A percentile compares a stretch with the other conserved stretches of the same genome.
These are phyloP conservation scores for Capillidium rhysosporum DNA, from an alignment of 371 early-diverging fungal genomes.

Conservation along the genomic window DNA sequence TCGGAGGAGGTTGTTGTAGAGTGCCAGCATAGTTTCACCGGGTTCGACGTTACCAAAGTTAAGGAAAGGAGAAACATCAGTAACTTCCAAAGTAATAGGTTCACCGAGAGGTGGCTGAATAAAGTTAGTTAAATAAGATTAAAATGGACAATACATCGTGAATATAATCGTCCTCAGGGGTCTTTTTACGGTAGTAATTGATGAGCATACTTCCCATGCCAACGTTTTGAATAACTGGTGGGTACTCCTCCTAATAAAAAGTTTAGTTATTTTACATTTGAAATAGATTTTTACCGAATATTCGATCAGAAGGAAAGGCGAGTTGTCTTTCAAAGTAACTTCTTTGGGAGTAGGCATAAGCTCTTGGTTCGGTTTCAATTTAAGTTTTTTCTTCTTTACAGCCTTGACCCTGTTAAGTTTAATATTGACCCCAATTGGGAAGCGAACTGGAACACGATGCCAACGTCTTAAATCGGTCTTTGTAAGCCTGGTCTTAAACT, in stretches of 20 bases:
- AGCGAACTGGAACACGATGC: conserved; percentile 74
- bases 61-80: conserved; percentile 94
- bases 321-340: conserved; percentile 73
- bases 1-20: conserved; percentile 93
- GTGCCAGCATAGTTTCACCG: conserved; percentile 67
- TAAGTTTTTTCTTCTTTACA: conserved; percentile 56
- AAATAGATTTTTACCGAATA: conserved; percentile 51
- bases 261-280: neutral
- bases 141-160: conserved; percentile 28
- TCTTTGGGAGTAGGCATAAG: conserved; percentile 71
- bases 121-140: neutral
- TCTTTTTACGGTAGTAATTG: conserved; percentile 91
- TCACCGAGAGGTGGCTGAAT: conserved; percentile 52
- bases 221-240: conserved; percentile 82
- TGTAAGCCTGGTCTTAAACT: conserved; percentile 77
- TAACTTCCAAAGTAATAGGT: conserved; percentile 73
- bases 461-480: conserved; percentile 81
- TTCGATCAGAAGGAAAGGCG: conserved; percentile 78
- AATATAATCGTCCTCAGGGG: conserved; percentile 55
- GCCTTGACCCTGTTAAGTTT: conserved; percentile 48
- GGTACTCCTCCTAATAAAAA: conserved; percentile 72
- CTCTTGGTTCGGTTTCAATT: conserved; percentile 47
- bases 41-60: conserved; percentile 90
- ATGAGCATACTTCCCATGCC: conserved; percentile 97
- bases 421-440: conserved; percentile 31